Conservation (phyloP, 2,329 filamentous ascomycete genomes). For the Cytospora schulzeri region DNA sequence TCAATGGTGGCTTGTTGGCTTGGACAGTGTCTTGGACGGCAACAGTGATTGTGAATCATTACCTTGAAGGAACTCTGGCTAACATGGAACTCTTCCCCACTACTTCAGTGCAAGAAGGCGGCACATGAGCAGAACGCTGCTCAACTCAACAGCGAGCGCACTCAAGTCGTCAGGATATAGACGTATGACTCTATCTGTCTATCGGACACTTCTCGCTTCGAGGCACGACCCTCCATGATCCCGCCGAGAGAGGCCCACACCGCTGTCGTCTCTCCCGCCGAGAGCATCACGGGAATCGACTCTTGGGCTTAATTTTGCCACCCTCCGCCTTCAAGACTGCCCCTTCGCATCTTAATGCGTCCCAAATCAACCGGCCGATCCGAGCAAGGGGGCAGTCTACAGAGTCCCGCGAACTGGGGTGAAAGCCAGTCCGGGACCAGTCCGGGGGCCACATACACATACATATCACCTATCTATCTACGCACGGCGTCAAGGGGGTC, state of each 20-base stretch:
- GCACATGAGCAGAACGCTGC: slow-evolving; percentile 92
- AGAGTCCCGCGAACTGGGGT: background rate
- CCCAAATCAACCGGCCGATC: background rate
- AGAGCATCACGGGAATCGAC: background rate
- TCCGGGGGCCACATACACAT: background rate
- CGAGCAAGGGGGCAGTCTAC: background rate
- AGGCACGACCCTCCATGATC: background rate
- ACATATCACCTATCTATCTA: background rate
- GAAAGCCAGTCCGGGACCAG: background rate
- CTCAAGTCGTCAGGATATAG: slow-evolving; percentile 75
- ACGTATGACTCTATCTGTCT: background rate
- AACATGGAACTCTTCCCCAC: slow-evolving; percentile 15
- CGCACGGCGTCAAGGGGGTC: slow-evolving; percentile 1
- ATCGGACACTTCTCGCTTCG: background rate
- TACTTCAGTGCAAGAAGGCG: slow-evolving; percentile 85
- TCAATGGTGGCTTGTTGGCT: slow-evolving; percentile 47
- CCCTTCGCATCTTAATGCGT: background rate
- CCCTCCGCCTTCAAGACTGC: background rate
- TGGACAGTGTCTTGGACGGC: slow-evolving; percentile 39
- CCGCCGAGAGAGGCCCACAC: background rate
- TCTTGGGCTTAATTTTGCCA: background rate
- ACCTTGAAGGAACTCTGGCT: background rate
- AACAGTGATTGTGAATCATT: slow-evolving; percentile 28
- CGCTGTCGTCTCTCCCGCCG: background rate
- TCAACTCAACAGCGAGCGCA: slow-evolving; percentile 89